Evolutionary conservation across 441 rosid species (phyloP).

Genomic region (Biscutella laevigata): DNA sequence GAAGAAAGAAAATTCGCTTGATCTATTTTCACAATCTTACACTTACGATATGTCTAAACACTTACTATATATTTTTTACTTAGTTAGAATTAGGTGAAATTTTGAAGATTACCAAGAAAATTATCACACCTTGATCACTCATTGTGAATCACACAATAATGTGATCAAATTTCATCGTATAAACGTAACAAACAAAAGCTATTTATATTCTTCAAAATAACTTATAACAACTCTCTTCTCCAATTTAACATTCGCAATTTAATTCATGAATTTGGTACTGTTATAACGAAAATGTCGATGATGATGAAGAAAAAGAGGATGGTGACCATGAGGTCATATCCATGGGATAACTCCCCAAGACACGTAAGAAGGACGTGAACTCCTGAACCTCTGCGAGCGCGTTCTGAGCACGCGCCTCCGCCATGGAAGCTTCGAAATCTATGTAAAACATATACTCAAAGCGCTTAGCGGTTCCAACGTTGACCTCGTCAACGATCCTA

Average conservation of each 20-base stretch:
- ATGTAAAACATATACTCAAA: conserved; percentile 90
- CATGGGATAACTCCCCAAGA: conserved; percentile 92
- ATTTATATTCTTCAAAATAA: not conserved
- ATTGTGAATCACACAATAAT: too few species aligned
- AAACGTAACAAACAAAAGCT: too few species aligned
- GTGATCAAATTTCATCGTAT: too few species aligned
- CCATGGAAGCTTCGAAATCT: conserved; percentile 96
- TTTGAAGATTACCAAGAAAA: too few species aligned
- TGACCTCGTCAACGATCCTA: conserved; percentile 73
- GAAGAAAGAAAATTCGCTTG: too few species aligned
- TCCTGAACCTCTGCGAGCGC: conserved; percentile 94
- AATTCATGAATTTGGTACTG: not conserved
- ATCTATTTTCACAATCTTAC: too few species aligned
- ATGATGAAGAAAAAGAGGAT: conserved; percentile 11
- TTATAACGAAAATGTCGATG: conserved; percentile 14
- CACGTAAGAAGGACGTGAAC: conserved; percentile 85
- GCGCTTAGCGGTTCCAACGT: conserved; percentile 80
- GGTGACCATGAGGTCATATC: conserved; percentile 95
- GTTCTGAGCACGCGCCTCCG: conserved; percentile 82
- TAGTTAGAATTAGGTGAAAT: too few species aligned
- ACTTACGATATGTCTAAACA: too few species aligned
- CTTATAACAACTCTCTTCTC: not conserved
- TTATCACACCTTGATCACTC: too few species aligned
- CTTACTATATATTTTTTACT: too few species aligned
- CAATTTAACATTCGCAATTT: not conserved